Conservation (phyloP, 2,329 filamentous ascomycete species). For the Hypoxylon sp. region DNA sequence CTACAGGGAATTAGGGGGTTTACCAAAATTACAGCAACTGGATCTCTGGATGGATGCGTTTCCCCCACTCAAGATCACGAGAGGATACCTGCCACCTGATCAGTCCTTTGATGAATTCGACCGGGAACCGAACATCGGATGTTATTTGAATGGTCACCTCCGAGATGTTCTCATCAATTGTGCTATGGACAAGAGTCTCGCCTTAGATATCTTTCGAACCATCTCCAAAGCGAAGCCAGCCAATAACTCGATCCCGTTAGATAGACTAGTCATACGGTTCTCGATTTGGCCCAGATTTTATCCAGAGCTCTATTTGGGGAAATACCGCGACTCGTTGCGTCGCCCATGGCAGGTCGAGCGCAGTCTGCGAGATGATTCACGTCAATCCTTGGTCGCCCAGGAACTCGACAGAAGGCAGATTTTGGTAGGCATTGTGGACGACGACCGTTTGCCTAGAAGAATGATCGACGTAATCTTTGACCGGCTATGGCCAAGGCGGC, state of each 20-base stretch:
- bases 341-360: slow-evolving; percentile 18
- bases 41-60: slow-evolving; percentile 2
- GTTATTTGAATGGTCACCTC: slow-evolving; percentile 6
- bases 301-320: background rate
- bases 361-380: slow-evolving; percentile 1
- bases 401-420: background rate
- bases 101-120: slow-evolving; percentile 6
- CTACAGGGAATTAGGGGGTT: slow-evolving; percentile 13
- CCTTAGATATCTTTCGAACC: slow-evolving; percentile 13
- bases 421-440: no score
- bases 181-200: slow-evolving; percentile 15
- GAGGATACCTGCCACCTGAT: background rate
- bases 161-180: slow-evolving; percentile 14
- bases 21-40: slow-evolving; percentile 19
- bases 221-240: background rate
- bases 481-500: slow-evolving; percentile 7
- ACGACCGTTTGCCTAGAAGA: no score
- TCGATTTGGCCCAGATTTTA: no score
- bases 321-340: slow-evolving; percentile 11
- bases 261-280: slow-evolving; percentile 3
- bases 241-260: background rate
- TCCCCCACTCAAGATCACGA: background rate
- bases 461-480: slow-evolving; percentile 2
- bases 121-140: background rate
- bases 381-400: background rate